Evolutionary conservation across 2,329 filamentous ascomycete species (phyloP).

Genomic region (Grosmannia serpens): DNA sequence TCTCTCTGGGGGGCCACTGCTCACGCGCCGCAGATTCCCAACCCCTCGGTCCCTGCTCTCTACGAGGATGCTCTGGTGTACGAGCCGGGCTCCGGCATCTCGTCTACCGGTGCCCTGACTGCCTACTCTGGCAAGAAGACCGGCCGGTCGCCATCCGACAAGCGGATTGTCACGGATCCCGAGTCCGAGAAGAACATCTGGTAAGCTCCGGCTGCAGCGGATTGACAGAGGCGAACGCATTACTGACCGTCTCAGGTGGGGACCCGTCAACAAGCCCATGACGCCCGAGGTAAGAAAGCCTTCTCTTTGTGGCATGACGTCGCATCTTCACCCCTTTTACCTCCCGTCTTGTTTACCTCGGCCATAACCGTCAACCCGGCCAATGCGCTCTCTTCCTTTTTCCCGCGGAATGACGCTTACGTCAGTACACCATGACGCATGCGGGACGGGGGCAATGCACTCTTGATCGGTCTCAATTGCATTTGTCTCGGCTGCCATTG

Average conservation of each 20-base stretch:
- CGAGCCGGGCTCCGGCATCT: conserved; percentile 95
- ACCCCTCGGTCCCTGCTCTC: conserved; percentile 86
- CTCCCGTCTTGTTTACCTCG: neutral
- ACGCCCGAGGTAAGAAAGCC: conserved; percentile 69
- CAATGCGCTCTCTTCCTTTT: neutral
- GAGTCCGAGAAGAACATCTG: conserved; percentile 85
- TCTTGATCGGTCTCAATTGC: neutral
- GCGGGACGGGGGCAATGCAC: neutral
- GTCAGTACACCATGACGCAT: neutral
- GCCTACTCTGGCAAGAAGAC: conserved; percentile 98
- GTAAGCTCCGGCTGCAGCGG: conserved; percentile 20
- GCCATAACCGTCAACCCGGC: conserved; percentile 3
- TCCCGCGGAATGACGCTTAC: neutral
- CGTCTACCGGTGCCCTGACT: conserved; percentile 84
- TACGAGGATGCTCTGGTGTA: conserved; percentile 99
- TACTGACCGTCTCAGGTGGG: conserved; percentile 44
- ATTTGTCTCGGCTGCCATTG: neutral
- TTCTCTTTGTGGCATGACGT: neutral
- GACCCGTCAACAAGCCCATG: conserved; percentile 99
- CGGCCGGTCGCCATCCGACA: conserved; percentile 90
- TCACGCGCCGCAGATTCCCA: conserved; percentile 50
- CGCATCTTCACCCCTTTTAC: neutral
- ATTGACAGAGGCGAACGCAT: neutral
- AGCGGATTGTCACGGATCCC: conserved; percentile 90
- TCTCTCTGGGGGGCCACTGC: conserved; percentile 6